Percentiles rank a stretch among this genome's conserved stretches.
These are phyloP conservation scores for Phialocephala subalpina DNA, from an alignment of 2,329 filamentous ascomycete genomes.

Conservation along the genomic window DNA sequence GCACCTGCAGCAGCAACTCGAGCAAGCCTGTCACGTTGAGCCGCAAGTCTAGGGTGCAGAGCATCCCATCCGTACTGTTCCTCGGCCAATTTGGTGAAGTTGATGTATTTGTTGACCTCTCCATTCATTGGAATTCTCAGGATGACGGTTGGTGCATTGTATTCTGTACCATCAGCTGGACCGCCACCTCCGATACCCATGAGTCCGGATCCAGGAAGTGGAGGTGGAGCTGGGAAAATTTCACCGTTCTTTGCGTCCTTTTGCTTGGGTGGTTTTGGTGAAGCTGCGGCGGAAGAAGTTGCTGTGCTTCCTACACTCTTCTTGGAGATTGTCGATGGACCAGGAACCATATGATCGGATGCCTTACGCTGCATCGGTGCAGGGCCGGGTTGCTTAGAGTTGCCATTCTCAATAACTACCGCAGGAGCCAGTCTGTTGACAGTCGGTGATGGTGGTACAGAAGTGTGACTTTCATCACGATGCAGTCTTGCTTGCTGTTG, in stretches of 20 bases:
- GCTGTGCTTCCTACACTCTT: slow-evolving; percentile 54
- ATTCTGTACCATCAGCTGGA: slow-evolving; percentile 61
- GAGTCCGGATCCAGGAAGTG: slow-evolving; percentile 69
- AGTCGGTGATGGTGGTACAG: slow-evolving; percentile 43
- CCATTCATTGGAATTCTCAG: slow-evolving; percentile 83
- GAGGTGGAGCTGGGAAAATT: slow-evolving; percentile 53
- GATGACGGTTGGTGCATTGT: slow-evolving; percentile 77
- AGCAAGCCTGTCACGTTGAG: slow-evolving; percentile 85
- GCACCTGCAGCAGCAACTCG: slow-evolving; percentile 90
- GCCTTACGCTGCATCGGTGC: slow-evolving; percentile 27
- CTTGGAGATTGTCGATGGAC: slow-evolving; percentile 37
- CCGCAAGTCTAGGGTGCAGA: slow-evolving; percentile 88
- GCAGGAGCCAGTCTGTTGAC: slow-evolving; percentile 38
- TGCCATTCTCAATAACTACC: slow-evolving; percentile 23
- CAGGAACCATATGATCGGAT: slow-evolving; percentile 25
- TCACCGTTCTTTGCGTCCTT: slow-evolving; percentile 52
- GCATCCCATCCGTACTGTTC: slow-evolving; percentile 95
- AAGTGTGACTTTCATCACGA: slow-evolving; percentile 34
- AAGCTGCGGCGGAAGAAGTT: slow-evolving; percentile 58
- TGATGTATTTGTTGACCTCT: slow-evolving; percentile 89
- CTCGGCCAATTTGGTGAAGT: slow-evolving; percentile 93
- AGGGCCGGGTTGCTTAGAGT: slow-evolving; percentile 36
- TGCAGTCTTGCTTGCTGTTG: slow-evolving; percentile 39
- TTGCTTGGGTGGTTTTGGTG: slow-evolving; percentile 61
- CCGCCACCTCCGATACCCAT: slow-evolving; percentile 64